These are phyloP conservation scores for Triglochin maritima DNA, from an alignment of 106 monocot species.

Conservation along the genomic window DNA sequence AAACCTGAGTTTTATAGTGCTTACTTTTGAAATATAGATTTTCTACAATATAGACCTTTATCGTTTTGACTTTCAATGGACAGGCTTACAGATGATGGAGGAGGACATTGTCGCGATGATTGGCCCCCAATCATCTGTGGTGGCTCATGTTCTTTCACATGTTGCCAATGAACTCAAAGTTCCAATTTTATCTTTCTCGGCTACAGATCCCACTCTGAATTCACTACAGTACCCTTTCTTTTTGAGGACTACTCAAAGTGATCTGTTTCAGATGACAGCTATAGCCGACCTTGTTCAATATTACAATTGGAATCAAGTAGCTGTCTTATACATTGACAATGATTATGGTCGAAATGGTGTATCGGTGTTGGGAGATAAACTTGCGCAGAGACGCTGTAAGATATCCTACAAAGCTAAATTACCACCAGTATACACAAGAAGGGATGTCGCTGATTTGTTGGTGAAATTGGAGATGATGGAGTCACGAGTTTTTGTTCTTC, in stretches of 20 bases:
- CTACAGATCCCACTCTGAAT: conserved; percentile 68
- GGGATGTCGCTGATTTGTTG: conserved; percentile 3
- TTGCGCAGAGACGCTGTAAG: conserved; percentile 4
- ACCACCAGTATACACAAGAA: not conserved
- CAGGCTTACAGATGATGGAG: conserved; percentile 48
- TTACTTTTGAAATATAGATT: no score
- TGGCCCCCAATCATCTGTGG: conserved; percentile 63
- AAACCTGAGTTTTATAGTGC: no score
- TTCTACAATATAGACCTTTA: no score
- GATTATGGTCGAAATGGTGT: conserved; percentile 13
- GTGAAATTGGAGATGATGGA: conserved; percentile 3
- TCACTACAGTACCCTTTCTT: conserved; percentile 64
- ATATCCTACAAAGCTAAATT: conserved; percentile 7
- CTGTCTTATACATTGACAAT: conserved; percentile 5
- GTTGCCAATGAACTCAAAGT: conserved; percentile 41
- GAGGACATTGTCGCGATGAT: conserved; percentile 51
- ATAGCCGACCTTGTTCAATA: conserved; percentile 50
- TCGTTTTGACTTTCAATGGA: no score
- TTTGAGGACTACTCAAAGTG: conserved; percentile 43
- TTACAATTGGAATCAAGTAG: conserved; percentile 37
- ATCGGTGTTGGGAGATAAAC: conserved; percentile 3
- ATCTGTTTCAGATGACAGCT: conserved; percentile 68
- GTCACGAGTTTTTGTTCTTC: conserved; percentile 11
- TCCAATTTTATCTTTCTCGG: conserved; percentile 69
- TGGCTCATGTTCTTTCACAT: conserved; percentile 54